A percentile compares a stretch with the other conserved stretches of the same genome.
phyloP scores from a whole-genome alignment of 1,139 yeast genomes.

The Yamadazyma atlantica region DNA sequence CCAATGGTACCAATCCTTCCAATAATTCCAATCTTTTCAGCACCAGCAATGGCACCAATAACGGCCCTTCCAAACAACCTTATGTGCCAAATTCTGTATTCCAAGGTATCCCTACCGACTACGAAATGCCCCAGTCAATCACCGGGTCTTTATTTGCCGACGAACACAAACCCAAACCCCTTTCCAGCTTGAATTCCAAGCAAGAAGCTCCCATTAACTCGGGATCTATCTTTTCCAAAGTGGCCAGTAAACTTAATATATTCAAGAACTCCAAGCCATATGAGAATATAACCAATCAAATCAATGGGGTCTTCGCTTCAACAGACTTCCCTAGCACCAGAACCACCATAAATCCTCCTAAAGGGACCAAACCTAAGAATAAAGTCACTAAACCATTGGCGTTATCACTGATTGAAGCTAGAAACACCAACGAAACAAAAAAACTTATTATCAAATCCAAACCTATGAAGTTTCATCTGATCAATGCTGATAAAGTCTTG shows the following conservation, averaged over 20 bases:
- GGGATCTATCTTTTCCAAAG: slow-evolving; percentile 30
- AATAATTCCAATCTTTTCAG: slow-evolving; percentile 1
- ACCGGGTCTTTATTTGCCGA: slow-evolving; percentile 28
- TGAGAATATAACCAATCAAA: slow-evolving; percentile 4
- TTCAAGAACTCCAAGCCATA: slow-evolving; percentile 20
- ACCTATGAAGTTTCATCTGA: slow-evolving; percentile 43
- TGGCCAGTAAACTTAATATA: slow-evolving; percentile 40
- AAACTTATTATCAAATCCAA: slow-evolving; percentile 41
- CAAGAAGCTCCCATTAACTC: neutral
- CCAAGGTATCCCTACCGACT: slow-evolving; percentile 11
- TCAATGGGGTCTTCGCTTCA: slow-evolving; percentile 14
- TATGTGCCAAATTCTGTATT: slow-evolving; percentile 11
- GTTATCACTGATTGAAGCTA: slow-evolving; percentile 12
- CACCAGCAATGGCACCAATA: too few species aligned
- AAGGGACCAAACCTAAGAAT: slow-evolving; percentile 6
- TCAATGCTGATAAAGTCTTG: slow-evolving; percentile 45
- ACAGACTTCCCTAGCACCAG: slow-evolving; percentile 14
- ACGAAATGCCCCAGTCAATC: slow-evolving; percentile 38
- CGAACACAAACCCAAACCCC: slow-evolving; percentile 11
- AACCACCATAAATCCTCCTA: slow-evolving; percentile 3
- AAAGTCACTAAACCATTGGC: slow-evolving; percentile 14
- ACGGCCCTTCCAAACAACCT: slow-evolving; percentile 3
- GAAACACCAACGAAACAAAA: slow-evolving; percentile 23
- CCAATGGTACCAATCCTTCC: neutral
- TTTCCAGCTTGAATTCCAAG: slow-evolving; percentile 9